A percentile compares a stretch with the other conserved stretches of the same genome.
These are phyloP conservation scores for Colletotrichum sp. DNA, from an alignment of 2,329 filamentous ascomycete genomes.

Conservation along the genomic window DNA sequence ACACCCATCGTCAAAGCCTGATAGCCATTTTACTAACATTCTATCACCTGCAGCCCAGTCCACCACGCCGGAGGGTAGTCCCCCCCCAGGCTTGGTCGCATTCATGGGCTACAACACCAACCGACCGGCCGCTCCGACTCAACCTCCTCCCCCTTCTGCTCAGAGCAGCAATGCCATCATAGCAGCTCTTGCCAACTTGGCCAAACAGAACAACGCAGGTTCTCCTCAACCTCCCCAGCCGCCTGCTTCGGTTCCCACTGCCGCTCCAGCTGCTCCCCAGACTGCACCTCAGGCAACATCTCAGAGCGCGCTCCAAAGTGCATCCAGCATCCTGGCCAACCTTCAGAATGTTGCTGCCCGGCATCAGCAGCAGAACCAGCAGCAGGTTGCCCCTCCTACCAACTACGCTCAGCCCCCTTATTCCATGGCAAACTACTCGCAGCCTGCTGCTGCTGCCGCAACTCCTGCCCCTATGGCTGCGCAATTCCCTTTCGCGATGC, in stretches of 20 bases:
- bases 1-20: neutral
- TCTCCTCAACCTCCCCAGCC: constrained; percentile 32
- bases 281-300: constrained; percentile 28
- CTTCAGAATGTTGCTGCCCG: constrained; percentile 1
- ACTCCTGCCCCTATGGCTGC: constrained; percentile 27
- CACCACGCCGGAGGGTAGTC: constrained; percentile 74
- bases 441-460: constrained; percentile 64
- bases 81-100: constrained; percentile 51
- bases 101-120: constrained; percentile 33
- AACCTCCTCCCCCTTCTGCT: constrained; percentile 42
- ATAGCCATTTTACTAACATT: neutral
- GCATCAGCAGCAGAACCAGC: neutral
- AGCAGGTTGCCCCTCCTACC: neutral
- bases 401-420: neutral
- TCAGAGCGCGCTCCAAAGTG: constrained; percentile 7
- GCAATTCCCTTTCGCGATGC: constrained; percentile 38
- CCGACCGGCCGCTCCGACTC: constrained; percentile 34
- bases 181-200: constrained; percentile 81
- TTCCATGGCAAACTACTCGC: constrained; percentile 39
- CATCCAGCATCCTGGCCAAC: constrained; percentile 3
- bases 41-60: constrained; percentile 57
- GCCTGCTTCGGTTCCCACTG: neutral
- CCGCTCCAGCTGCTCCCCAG: constrained; percentile 26
- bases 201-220: constrained; percentile 70
- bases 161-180: constrained; percentile 67